Percentiles rank a stretch among this genome's conserved stretches.
phyloP scores from a whole-genome alignment of 805 yeast genomes.

The Wickerhamomyces chambardii region DNA sequence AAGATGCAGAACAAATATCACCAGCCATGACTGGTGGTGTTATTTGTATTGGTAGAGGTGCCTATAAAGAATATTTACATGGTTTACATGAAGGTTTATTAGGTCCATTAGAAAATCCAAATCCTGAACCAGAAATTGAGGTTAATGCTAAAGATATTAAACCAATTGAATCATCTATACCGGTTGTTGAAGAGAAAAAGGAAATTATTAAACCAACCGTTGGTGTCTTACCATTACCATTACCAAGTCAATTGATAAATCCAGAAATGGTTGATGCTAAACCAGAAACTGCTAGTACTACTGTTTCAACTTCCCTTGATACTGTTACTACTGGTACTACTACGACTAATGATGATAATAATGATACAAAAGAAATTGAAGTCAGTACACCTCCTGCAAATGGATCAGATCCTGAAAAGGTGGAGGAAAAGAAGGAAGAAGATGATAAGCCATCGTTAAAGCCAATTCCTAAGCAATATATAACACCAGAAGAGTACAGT shows the following conservation, averaged over 20 bases:
- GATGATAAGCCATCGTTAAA: slow-evolving; percentile 20
- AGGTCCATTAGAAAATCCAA: slow-evolving; percentile 71
- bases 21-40: slow-evolving; percentile 69
- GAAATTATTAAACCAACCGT: not conserved
- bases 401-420: slow-evolving; percentile 2
- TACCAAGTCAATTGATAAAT: no score
- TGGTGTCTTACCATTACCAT: no score
- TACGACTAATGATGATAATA: no score
- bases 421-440: slow-evolving; percentile 14
- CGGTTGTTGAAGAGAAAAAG: no score
- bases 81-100: slow-evolving; percentile 94
- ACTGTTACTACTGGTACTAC: no score
- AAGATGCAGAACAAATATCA: slow-evolving; percentile 37
- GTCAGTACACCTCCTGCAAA: slow-evolving; percentile 3
- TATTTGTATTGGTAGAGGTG: slow-evolving; percentile 90
- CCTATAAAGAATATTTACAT: slow-evolving; percentile 82
- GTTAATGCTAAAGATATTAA: slow-evolving; percentile 6
- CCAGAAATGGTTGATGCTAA: not conserved
- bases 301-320: not conserved
- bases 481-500: slow-evolving; percentile 48
- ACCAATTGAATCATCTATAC: no score
- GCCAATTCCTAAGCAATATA: slow-evolving; percentile 57
- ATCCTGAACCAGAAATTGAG: no score
- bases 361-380: no score
- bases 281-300: no score